Base-by-base conservation (phyloP, 2,329 filamentous ascomycete species). In the Ascocoryne sarcoides region DNA sequence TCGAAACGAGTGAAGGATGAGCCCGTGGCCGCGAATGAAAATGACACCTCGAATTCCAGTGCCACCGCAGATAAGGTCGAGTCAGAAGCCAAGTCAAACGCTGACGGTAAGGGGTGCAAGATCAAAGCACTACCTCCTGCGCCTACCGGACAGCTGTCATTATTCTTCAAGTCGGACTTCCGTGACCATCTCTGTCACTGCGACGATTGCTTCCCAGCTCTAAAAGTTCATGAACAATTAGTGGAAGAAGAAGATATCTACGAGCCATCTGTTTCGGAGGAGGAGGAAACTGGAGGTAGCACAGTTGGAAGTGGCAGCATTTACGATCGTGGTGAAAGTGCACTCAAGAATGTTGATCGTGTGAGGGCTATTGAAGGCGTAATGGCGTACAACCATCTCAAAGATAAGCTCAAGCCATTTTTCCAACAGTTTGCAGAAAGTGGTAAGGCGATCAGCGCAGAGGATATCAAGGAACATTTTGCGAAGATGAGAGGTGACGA, bases 391-490 rank as follows among this genome's bases (percentile, higher is more conserved):
- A 95, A 96, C 56, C 84, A 94, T 55, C 73, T 98, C 45, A 92
- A 93, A 58, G 89, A 96, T 57, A 89, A 90, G 59, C 78, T 98
- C n/a, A 95, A 90, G 68, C 81, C 82, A 0, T 96, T 98, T 60
- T 77, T 98, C 55, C 79, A 89, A 63, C 84, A 93, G 32, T 98
- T 95, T 60, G 92, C 92, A 0, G 87, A 95, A 59, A 93, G 82
- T 47, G 90, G 90, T 1, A 69, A 84, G 61, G 80, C 85, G 0
- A 89, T 98, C 16, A 82, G 87, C 1, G 90, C 90, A 1, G 92
- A 98, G 58, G 89, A 96, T 63, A 92, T 98, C 63, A 98, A 95
- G 63, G 77, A 77, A 2, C 95, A 95, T 61, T 98, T 98, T 71
- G 90, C 90, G 37, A 90, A 92, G 66, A 65, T 98, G 52, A 75